Evolutionary conservation across 768 basidiomycete species (phyloP).

Genomic region (Paxillus ammoniavirescens): DNA sequence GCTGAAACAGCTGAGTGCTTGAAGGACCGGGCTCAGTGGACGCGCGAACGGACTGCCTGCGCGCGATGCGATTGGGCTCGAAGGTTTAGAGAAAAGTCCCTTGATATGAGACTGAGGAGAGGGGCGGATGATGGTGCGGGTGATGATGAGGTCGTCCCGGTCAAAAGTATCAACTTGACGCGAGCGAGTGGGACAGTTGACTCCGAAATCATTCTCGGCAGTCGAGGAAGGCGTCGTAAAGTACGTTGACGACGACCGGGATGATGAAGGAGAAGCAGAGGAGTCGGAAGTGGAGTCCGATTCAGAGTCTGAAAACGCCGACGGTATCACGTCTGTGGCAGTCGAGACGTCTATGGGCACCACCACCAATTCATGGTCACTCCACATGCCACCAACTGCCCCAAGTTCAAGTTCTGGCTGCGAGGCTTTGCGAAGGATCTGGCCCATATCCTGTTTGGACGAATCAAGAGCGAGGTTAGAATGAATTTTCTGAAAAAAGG

Average conservation of each 20-base stretch:
- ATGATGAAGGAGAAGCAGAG: conserved; percentile 3
- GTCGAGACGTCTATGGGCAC: conserved; percentile 27
- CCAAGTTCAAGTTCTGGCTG: conserved; percentile 14
- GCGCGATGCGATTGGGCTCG: conserved; percentile 28
- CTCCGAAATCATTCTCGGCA: conserved; percentile 5
- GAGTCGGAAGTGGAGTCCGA: conserved; percentile 6
- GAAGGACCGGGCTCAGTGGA: conserved; percentile 21
- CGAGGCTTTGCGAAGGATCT: conserved; percentile 22
- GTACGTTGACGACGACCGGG: conserved; percentile 20
- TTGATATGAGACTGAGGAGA: conserved; percentile 21
- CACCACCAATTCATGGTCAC: conserved; percentile 34
- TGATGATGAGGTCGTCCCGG: conserved; percentile 32
- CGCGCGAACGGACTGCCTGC: conserved; percentile 24
- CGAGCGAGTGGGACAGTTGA: conserved; percentile 5
- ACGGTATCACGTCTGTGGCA: conserved; percentile 11
- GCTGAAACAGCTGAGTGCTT: conserved; percentile 35
- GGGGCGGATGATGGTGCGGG: conserved; percentile 40
- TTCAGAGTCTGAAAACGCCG: not conserved
- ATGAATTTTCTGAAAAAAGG: conserved; percentile 19
- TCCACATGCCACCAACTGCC: conserved; percentile 31
- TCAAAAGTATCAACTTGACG: conserved; percentile 25
- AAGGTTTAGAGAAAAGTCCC: conserved; percentile 29
- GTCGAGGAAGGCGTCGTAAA: conserved; percentile 17
- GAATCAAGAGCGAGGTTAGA: conserved; percentile 9
- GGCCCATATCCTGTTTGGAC: conserved; percentile 25